Percentiles rank a stretch among this genome's conserved stretches.
These are phyloP conservation scores for Apodospora peruviana DNA, from an alignment of 495 filamentous ascomycete species.

Conservation along the genomic window DNA sequence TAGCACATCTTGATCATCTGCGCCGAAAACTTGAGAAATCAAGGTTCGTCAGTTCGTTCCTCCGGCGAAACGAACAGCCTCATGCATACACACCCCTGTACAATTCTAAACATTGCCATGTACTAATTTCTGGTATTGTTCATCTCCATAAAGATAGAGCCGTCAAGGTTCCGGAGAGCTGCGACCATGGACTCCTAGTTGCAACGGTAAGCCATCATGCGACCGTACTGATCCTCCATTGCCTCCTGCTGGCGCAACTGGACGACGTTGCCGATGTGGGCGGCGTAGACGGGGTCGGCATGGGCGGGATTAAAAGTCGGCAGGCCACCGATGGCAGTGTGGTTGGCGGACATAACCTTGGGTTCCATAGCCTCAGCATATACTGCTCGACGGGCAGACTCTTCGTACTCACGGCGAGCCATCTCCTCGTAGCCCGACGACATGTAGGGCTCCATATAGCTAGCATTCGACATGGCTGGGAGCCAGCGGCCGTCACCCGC, in stretches of 20 bases:
- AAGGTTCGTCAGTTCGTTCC: too few relatives aligned
- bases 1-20: too few relatives aligned
- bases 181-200: too few relatives aligned
- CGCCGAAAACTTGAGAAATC: too few relatives aligned
- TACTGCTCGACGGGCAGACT: constrained; percentile 28
- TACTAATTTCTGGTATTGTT: too few relatives aligned
- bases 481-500: constrained; percentile 46
- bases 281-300: constrained; percentile 58
- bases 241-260: constrained; percentile 41
- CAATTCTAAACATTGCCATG: too few relatives aligned
- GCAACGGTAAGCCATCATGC: too few relatives aligned
- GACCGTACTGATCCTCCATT: constrained; percentile 58
- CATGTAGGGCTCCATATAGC: constrained; percentile 63
- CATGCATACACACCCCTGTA: too few relatives aligned
- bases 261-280: not conserved
- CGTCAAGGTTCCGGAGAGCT: too few relatives aligned
- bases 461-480: constrained; percentile 8
- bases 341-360: constrained; percentile 35
- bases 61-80: too few relatives aligned
- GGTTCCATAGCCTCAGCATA: constrained; percentile 27
- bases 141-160: too few relatives aligned
- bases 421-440: constrained; percentile 57
- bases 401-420: constrained; percentile 46
- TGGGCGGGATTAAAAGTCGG: constrained; percentile 45
- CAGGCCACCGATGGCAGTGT: constrained; percentile 28